Conservation (phyloP, 2,329 filamentous ascomycete genomes). For the Diaporthe velutina region DNA sequence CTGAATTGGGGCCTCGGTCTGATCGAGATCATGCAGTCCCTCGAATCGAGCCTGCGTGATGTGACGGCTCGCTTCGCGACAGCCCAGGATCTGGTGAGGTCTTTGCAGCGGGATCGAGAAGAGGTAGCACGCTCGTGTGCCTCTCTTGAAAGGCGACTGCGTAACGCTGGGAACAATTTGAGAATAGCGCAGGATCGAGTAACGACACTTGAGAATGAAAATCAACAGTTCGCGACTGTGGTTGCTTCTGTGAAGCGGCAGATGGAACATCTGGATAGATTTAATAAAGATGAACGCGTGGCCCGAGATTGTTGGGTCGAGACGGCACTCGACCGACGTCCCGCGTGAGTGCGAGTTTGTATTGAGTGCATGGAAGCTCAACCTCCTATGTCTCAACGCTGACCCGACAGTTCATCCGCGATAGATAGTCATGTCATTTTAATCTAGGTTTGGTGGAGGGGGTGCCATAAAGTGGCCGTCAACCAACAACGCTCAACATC, state of each 20-base stretch:
- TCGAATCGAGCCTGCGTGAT: background rate
- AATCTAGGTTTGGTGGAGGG: background rate
- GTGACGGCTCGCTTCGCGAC: background rate
- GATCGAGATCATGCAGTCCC: background rate
- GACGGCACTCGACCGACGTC: background rate
- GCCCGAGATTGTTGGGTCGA: no score
- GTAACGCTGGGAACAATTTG: background rate
- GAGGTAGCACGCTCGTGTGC: background rate
- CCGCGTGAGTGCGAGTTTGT: background rate
- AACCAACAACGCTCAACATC: background rate
- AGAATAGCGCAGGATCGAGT: background rate
- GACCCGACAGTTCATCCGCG: background rate
- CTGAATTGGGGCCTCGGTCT: background rate
- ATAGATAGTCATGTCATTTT: background rate
- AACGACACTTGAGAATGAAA: background rate
- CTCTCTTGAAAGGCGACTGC: background rate
- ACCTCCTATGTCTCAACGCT: background rate
- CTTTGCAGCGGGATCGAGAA: background rate
- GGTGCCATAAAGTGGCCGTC: background rate
- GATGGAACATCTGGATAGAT: accelerated
- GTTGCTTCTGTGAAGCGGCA: no score
- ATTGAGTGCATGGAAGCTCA: background rate
- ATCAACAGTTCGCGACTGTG: no score
- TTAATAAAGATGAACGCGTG: no score
- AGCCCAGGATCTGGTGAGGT: background rate